phyloP scores from a whole-genome alignment of 805 yeast species.

The Candida pini region DNA sequence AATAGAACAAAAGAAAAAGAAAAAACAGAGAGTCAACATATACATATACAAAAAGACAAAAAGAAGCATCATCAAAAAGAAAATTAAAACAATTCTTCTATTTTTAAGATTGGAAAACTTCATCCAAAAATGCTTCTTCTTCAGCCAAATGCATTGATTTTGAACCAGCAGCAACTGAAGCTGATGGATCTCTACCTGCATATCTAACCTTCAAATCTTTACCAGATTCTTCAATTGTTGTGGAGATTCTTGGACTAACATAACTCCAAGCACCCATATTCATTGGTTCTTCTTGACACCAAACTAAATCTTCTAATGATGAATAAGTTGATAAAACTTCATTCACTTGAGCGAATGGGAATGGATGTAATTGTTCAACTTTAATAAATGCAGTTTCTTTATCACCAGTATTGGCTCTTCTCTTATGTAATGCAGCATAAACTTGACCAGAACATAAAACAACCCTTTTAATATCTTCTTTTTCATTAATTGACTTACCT shows the following conservation, averaged over 20 bases:
- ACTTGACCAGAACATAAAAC: slow-evolving; percentile 92
- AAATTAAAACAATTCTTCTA: no score
- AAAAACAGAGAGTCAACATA: background rate
- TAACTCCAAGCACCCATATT: slow-evolving; percentile 90
- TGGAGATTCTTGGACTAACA: slow-evolving; percentile 76
- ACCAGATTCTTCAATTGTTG: slow-evolving; percentile 71
- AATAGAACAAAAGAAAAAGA: no score
- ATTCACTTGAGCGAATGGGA: slow-evolving; percentile 94
- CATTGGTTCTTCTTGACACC: slow-evolving; percentile 98
- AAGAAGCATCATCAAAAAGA: no score
- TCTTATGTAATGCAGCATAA: slow-evolving; percentile 84
- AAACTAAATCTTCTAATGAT: slow-evolving; percentile 79
- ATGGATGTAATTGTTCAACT: slow-evolving; percentile 95
- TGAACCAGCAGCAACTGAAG: slow-evolving; percentile 96
- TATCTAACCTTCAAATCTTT: slow-evolving; percentile 60
- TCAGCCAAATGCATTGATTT: slow-evolving; percentile 83
- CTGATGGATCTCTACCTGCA: slow-evolving; percentile 97
- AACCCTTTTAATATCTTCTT: slow-evolving; percentile 82
- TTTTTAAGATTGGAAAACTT: slow-evolving; percentile 50
- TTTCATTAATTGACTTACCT: slow-evolving; percentile 68
- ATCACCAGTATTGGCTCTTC: slow-evolving; percentile 70
- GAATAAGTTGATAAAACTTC: slow-evolving; percentile 79
- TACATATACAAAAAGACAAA: background rate
- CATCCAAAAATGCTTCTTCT: slow-evolving; percentile 80
- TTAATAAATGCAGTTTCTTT: slow-evolving; percentile 83